These are phyloP conservation scores for Adansonia grandidieri DNA, from an alignment of 441 rosid genomes.

Conservation along the genomic window DNA sequence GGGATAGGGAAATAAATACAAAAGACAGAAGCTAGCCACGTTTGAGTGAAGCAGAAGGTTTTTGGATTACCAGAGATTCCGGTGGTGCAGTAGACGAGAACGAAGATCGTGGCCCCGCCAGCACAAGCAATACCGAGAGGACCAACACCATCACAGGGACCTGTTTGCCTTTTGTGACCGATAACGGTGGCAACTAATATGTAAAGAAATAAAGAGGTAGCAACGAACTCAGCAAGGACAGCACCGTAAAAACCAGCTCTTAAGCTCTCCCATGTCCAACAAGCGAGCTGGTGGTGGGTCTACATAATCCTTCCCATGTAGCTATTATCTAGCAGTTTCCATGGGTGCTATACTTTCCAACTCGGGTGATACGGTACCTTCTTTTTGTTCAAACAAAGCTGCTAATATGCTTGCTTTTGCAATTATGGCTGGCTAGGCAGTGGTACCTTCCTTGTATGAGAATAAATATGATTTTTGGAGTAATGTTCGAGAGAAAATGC, in stretches of 20 bases:
- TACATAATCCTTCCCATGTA: constrained; percentile 39
- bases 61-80: constrained; percentile 44
- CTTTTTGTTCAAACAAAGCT: background rate
- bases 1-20: background rate
- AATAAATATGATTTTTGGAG: background rate
- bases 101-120: constrained; percentile 47
- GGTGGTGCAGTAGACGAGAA: constrained; percentile 50
- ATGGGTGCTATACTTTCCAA: background rate
- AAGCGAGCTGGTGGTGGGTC: constrained; percentile 47
- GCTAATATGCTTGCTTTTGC: background rate
- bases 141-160: constrained; percentile 43
- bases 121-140: constrained; percentile 49
- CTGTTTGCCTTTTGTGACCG: constrained; percentile 36
- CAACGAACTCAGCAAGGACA: constrained; percentile 46
- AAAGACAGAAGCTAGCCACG: background rate
- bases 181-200: constrained; percentile 42
- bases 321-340: constrained; percentile 20
- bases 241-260: constrained; percentile 51
- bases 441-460: background rate
- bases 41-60: background rate
- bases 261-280: constrained; percentile 38
- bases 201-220: constrained; percentile 45
- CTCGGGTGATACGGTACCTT: background rate
- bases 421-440: background rate
- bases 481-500: background rate